Base-by-base conservation (phyloP, 805 yeast genomes). In the Monosporozyma siamensis region DNA sequence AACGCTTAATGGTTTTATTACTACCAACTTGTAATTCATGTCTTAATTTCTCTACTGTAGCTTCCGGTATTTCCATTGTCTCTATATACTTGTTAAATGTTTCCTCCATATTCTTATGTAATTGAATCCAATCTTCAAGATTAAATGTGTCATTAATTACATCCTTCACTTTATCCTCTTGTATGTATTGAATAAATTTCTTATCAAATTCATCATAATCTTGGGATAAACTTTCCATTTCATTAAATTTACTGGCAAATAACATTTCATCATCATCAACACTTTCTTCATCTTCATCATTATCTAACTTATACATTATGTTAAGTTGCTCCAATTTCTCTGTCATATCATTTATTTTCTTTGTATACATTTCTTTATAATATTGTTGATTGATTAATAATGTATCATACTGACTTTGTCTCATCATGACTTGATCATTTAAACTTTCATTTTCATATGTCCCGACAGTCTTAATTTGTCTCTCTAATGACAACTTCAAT, bases 311-410 rank as follows among this genome's bases (percentile, higher is more conserved):
- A 18, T 12, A 18, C 2, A n/a, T 11, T 10, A 17, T 18, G 5
- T 36, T 39, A 9, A 45, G 24, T 14, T 27, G 24, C 10, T 42
- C 41, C 21, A 48, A 29, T 38, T 38, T 34, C 9, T 32, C 14
- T 20, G 30, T 44, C 27, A 54, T 37, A 5, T 39, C 43, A 18
- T 38, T 34, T 9, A 59, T 45, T 39, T 59, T 59, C 8, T 47
- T 39, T 2, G 46, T 37, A 42, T 55, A 58, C 37, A 49, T 47
- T 20, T 50, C 48, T 34, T 51, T 58, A 40, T 53, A 53, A 17
- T 52, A 43, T 27, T 47, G 45, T 24, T 58, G 60, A 7, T 56
- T 48, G 24, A 55, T 59, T 12, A 51, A 40, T 14, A 58, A 26
- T 5, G 58, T 48, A 39, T 56, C 54, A 27, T 58, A 56, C 39